phyloP scores from a whole-genome alignment of 352 stramenopile genomes.

The Pythium guiyangense region DNA sequence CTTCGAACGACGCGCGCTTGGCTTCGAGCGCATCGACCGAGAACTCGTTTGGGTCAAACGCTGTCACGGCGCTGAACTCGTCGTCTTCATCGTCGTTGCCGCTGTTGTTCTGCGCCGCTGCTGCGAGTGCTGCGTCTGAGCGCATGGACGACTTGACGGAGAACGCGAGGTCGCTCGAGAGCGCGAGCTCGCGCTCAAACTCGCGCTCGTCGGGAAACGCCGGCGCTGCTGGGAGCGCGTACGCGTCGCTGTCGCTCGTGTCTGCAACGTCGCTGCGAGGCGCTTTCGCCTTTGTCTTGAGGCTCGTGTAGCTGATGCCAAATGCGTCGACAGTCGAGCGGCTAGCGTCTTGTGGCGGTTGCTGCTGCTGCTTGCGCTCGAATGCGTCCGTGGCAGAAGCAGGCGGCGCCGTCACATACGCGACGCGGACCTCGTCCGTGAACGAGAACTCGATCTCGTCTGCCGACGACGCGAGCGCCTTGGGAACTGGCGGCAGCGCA shows the following conservation, averaged over 20 bases:
- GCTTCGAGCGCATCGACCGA: conserved; percentile 12
- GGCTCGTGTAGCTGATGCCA: conserved; percentile 59
- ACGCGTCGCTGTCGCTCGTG: conserved; percentile 9
- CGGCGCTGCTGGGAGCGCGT: conserved; percentile 27
- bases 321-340: conserved; percentile 25
- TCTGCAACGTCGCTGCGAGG: conserved; percentile 1
- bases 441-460: conserved; percentile 19
- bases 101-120: neutral
- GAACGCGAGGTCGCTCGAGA: conserved; percentile 26
- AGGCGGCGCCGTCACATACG: conserved; percentile 22
- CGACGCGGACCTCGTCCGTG: conserved; percentile 27
- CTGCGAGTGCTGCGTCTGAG: neutral
- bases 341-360: conserved; percentile 1
- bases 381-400: conserved; percentile 10
- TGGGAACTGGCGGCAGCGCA: neutral
- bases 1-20: conserved; percentile 18
- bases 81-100: conserved; percentile 22
- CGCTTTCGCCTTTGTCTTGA: conserved; percentile 24
- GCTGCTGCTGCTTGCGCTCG: conserved; percentile 16
- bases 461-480: neutral
- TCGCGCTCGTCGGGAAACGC: conserved; percentile 48
- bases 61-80: conserved; percentile 23
- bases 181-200: conserved; percentile 36
- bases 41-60: neutral
- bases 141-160: conserved; percentile 20